Evolutionary conservation across 768 basidiomycete species (phyloP), one percentile per base, ranked within the genome.

Genomic region (Fibroporia radiculosa): DNA sequence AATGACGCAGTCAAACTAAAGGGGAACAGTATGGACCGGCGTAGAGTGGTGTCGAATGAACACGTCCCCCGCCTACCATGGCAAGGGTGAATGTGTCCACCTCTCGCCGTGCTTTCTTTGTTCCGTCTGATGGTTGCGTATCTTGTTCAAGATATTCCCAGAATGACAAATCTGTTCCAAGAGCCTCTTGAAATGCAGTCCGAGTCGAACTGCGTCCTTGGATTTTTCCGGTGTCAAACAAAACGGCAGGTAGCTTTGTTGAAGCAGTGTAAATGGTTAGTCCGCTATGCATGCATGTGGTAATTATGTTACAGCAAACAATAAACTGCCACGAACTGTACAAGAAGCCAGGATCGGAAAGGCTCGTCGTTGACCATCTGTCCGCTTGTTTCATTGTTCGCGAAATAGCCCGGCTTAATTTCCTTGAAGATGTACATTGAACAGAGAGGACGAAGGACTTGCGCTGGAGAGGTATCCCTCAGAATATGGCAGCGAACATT

Each of bases 51-150:
- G 44, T 25, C 2, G 35, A 43, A 19, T 31, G 20, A 11, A 36
- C 47, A 3, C 47, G 34, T 6, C 50, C 50, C 6, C 47, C 50
- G 19, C 50, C 50, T 5, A 48, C 20, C 50, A 51, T 51, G 3
- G 42, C 50, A 16, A 44, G 36, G 19, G 29, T 32, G 34, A 51
- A 51, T 7, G 45, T 27, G 31, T 47, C 46, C 11, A 48, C 34
- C n/a, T 28, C 43, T 3, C 28, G 46, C 10, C 31, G 14, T 12
- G 42, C 32, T 22, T 39, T 37, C 3, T 18, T n/a, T 4, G 28
- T 29, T 6, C 47, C 47, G 26, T 51, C 50, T 5, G 42, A 35
- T n/a, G 37, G 39, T 28, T 37, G 14, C 5, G 37, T 35, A 3
- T 24, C 35, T 14, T 48, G 34, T 24, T 51, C 50, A 12, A 51